A percentile compares a stretch with the other conserved stretches of the same genome.
phyloP scores from a whole-genome alignment of 2,329 filamentous ascomycete genomes.

The Colletotrichum sp. region DNA sequence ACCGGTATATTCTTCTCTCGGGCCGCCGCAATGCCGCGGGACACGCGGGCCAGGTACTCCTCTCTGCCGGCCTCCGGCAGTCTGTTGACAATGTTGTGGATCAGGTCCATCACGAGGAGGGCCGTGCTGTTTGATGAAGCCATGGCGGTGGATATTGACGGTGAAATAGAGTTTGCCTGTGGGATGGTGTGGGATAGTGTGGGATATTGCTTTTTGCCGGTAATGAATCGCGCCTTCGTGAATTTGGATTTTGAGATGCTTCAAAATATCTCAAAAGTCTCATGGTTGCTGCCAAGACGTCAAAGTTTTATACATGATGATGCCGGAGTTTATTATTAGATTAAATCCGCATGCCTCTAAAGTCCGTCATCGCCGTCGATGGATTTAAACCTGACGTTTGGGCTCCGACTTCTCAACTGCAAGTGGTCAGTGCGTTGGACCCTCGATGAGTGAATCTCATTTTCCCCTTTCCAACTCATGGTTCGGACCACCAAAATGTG shows the following conservation, averaged over 20 bases:
- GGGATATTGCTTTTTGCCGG: neutral
- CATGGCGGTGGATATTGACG: neutral
- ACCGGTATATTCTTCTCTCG: neutral
- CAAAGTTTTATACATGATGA: neutral
- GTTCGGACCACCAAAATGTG: neutral
- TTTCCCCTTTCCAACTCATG: neutral
- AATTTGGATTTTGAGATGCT: neutral
- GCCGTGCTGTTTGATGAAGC: neutral
- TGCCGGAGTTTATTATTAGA: neutral
- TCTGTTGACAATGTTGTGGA: neutral
- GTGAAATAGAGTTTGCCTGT: neutral
- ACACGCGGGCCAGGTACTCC: neutral
- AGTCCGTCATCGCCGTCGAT: neutral
- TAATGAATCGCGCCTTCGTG: neutral
- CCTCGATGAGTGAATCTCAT: neutral
- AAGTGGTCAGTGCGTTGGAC: neutral
- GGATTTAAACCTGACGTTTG: neutral
- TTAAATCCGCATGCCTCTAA: neutral
- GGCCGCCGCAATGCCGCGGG: neutral
- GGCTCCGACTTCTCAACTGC: neutral
- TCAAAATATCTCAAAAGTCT: neutral
- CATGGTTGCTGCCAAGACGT: neutral
- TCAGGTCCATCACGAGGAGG: neutral
- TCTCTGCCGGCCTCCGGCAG: neutral
- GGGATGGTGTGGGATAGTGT: neutral